phyloP scores from a whole-genome alignment of 75 land plant species.

The Cryptomeria japonica region DNA sequence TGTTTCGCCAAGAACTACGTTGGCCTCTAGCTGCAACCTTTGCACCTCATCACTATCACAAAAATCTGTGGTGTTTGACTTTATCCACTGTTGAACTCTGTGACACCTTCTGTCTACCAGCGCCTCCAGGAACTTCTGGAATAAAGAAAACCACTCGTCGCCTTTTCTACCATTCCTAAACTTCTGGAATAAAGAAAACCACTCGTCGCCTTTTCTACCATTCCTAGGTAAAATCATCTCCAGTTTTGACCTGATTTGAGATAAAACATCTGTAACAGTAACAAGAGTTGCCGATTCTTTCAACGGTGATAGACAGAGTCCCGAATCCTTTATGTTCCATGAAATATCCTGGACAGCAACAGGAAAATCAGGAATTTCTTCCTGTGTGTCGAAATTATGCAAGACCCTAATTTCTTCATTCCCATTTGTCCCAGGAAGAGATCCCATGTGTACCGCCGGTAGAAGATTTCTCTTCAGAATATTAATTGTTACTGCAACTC shows the following conservation, averaged over 20 bases:
- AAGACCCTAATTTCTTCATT: not conserved
- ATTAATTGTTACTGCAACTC: not conserved
- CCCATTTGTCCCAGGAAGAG: not conserved
- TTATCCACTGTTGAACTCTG: slow-evolving; percentile 26
- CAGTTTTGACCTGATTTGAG: not conserved
- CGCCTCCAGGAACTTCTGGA: slow-evolving; percentile 23
- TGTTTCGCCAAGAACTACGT: slow-evolving; percentile 12
- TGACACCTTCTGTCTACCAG: slow-evolving; percentile 19
- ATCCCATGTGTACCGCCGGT: not conserved
- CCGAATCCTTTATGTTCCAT: not conserved
- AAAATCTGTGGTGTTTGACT: slow-evolving; percentile 20
- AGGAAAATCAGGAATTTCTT: not conserved
- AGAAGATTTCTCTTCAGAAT: not conserved
- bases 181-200: slow-evolving; percentile 21
- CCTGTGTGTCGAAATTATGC: not conserved
- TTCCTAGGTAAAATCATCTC: too few relatives aligned
- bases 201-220: slow-evolving; percentile 18
- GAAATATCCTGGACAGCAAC: not conserved
- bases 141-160: slow-evolving; percentile 24
- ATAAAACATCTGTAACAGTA: slow-evolving; percentile 4
- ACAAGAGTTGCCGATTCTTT: not conserved
- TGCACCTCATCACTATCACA: slow-evolving; percentile 29
- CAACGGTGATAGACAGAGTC: not conserved
- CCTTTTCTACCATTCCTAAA: slow-evolving; percentile 16
- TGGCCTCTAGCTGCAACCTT: slow-evolving; percentile 21